Conservation (phyloP, 108 stramenopile species). For the Epipyxis sp. region DNA sequence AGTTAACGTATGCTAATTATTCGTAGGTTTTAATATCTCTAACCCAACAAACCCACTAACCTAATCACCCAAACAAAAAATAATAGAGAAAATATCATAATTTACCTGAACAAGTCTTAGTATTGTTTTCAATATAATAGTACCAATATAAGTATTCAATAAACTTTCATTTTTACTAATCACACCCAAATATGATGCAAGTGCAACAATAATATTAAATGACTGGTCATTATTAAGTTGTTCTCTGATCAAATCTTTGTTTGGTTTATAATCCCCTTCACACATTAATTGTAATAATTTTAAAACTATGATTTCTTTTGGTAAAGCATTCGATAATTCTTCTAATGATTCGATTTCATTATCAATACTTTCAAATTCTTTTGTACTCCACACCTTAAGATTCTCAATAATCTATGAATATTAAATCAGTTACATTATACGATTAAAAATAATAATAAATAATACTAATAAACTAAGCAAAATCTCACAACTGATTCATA, state of each 20-base stretch:
- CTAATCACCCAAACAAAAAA: too few species aligned
- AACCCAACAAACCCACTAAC: too few species aligned
- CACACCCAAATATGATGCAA: constrained; percentile 17
- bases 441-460: too few species aligned
- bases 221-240: background rate
- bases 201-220: constrained; percentile 3
- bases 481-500: too few species aligned
- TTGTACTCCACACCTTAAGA: background rate
- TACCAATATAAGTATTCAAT: background rate
- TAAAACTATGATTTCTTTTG: constrained; percentile 6
- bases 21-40: too few species aligned
- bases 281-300: background rate
- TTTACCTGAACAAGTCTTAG: constrained; percentile 18
- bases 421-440: too few species aligned
- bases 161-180: background rate
- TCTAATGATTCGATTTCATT: too few species aligned
- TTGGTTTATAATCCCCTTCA: background rate
- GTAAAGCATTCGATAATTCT: background rate
- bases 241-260: background rate
- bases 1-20: too few species aligned
- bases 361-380: background rate
- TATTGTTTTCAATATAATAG: background rate
- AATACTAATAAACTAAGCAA: too few species aligned
- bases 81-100: too few species aligned
- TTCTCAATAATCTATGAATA: constrained; percentile 27